Evolutionary conservation across 2,329 filamentous ascomycete species (phyloP), one percentile per base, ranked within the genome.

Genomic region (Scolecobasidium constrictum): DNA sequence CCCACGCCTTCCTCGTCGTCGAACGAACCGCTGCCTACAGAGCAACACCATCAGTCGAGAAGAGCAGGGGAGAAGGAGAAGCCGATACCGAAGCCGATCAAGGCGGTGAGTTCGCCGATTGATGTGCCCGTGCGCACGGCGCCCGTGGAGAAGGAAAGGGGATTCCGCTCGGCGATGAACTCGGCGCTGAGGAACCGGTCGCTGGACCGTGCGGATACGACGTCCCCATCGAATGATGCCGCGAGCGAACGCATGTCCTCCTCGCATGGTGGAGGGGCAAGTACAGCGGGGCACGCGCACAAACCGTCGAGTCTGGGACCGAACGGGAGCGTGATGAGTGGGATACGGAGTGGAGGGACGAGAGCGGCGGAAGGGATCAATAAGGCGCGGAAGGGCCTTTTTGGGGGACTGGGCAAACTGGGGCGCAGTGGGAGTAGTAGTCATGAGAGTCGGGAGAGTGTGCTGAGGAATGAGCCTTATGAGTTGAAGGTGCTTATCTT

Each of bases 401-500:
- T 94, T 55, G 83, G 83, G 46, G 92, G 92, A 61, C 72, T 81
- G 50, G 73, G 73, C 16, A 74, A 84, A 43, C n/a, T 31, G 26
- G n/a, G n/a, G 9, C 26, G 26, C 26, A 31, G 26, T 31, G 83
- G 79, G 53, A 73, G 72, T 36, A 85, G 83, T 56, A 83, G 78
- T 50, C 76, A 79, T 51, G 83, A 79, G 56, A n/a, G n/a, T n/a
- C 82, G 64, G 48, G 79, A 83, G 47, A 50, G n/a, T 21, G 20
- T 28, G 65, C n/a, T n/a, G n/a, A 70, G 3, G 2, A 65, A 86
- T 11, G 86, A 86, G 50, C 86, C 92, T 56, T 82, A 86, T 53
- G 94, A 95, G 54, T 73, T 83, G 43, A 86, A 83, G 52, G 79
- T 94, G 35, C 86, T 96, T 58, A 94, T 92, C 54, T 69, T 84